Percentiles rank a stretch among this genome's conserved stretches.
These are phyloP conservation scores for Pythium periplocum DNA, from an alignment of 352 stramenopile species.

Conservation along the genomic window DNA sequence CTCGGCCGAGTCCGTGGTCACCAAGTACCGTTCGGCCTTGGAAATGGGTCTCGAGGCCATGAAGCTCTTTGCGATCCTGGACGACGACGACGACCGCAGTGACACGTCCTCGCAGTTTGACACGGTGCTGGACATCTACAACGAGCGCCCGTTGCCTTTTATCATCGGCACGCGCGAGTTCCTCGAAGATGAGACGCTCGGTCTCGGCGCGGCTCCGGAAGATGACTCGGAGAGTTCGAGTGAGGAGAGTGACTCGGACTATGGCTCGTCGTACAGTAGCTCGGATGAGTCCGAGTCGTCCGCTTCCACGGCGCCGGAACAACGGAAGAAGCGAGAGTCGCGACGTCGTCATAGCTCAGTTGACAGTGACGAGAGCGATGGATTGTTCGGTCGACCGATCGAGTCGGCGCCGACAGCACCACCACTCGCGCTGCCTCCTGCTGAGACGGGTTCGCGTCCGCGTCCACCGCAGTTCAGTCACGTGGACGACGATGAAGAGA, in stretches of 20 bases:
- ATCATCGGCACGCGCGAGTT: slow-evolving; percentile 87
- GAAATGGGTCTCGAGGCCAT: slow-evolving; percentile 78
- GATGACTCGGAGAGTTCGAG: slow-evolving; percentile 32
- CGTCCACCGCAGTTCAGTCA: slow-evolving; percentile 12
- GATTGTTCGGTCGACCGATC: slow-evolving; percentile 43
- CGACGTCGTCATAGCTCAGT: slow-evolving; percentile 35
- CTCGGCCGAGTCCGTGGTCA: slow-evolving; percentile 49
- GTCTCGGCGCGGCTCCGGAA: slow-evolving; percentile 61
- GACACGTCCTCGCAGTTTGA: slow-evolving; percentile 54
- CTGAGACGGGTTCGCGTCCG: slow-evolving; percentile 6
- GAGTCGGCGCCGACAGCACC: slow-evolving; percentile 8
- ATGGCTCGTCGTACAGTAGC: slow-evolving; percentile 62
- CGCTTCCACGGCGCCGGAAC: slow-evolving; percentile 6
- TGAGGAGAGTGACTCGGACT: slow-evolving; percentile 52
- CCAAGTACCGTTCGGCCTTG: slow-evolving; percentile 66
- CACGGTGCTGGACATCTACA: slow-evolving; percentile 85
- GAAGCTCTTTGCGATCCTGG: slow-evolving; percentile 81
- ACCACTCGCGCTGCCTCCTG: slow-evolving; percentile 12
- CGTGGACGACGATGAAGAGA: slow-evolving; percentile 37
- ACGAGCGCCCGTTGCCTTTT: slow-evolving; percentile 80
- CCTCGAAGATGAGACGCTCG: slow-evolving; percentile 79
- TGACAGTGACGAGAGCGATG: slow-evolving; percentile 45
- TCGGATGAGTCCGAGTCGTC: slow-evolving; percentile 48
- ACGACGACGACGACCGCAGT: slow-evolving; percentile 64
- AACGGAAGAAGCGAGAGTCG: slow-evolving; percentile 13